Evolutionary conservation across 1,139 yeast species (phyloP).

Genomic region (Hyphopichia khmerensis): DNA sequence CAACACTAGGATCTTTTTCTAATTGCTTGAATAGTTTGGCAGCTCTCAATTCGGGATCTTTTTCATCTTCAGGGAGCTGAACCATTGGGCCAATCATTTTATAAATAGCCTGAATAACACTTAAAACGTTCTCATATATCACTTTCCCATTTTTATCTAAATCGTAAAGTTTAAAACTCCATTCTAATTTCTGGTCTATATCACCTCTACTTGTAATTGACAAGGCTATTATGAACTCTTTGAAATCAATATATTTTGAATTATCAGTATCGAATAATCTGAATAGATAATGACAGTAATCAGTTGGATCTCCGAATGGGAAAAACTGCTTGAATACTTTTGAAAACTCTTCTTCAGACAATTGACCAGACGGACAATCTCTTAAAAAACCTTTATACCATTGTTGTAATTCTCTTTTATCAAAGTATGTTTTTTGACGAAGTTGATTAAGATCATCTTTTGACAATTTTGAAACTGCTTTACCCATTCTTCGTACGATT

Average conservation of each 20-base stretch:
- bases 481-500: slow-evolving; percentile 95
- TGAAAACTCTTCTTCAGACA: slow-evolving; percentile 83
- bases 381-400: slow-evolving; percentile 96
- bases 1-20: slow-evolving; percentile 69
- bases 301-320: slow-evolving; percentile 97
- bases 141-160: slow-evolving; percentile 74
- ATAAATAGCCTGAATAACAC: slow-evolving; percentile 80
- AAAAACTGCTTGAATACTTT: slow-evolving; percentile 94
- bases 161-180: slow-evolving; percentile 89
- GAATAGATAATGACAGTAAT: slow-evolving; percentile 86
- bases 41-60: slow-evolving; percentile 86
- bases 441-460: slow-evolving; percentile 86
- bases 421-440: slow-evolving; percentile 86
- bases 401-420: slow-evolving; percentile 90
- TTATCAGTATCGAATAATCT: slow-evolving; percentile 84
- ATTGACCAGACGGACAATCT: slow-evolving; percentile 91
- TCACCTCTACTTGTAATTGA: slow-evolving; percentile 89
- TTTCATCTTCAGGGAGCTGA: slow-evolving; percentile 84
- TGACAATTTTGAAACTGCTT: slow-evolving; percentile 87
- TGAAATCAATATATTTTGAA: slow-evolving; percentile 83
- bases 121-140: slow-evolving; percentile 72
- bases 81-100: slow-evolving; percentile 98
- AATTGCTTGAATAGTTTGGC: slow-evolving; percentile 73
- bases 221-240: slow-evolving; percentile 86
- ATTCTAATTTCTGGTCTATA: slow-evolving; percentile 78